Conservation (phyloP, 1,284 basidiomycete species). For the Puccinia horiana region DNA sequence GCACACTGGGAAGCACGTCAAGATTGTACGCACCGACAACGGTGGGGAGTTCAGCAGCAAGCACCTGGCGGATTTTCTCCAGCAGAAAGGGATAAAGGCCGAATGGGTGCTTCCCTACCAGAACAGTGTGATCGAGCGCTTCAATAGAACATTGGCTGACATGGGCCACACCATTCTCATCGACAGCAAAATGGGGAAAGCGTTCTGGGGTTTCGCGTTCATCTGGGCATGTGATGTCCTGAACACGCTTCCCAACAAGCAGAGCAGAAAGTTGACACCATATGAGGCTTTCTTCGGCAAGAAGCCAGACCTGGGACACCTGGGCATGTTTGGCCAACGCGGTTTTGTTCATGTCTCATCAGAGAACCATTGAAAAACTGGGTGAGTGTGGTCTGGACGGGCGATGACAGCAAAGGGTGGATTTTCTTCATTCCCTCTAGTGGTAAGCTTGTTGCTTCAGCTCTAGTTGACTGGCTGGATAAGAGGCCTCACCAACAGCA, state of each 20-base stretch:
- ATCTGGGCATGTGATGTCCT: background rate
- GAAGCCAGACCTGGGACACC: background rate
- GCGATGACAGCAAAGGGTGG: no score
- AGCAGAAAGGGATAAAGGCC: background rate
- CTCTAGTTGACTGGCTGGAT: no score
- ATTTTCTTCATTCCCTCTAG: no score
- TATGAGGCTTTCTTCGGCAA: background rate
- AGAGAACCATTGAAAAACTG: background rate
- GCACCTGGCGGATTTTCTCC: background rate
- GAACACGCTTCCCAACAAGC: slow-evolving; percentile 3
- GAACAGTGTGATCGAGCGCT: slow-evolving; percentile 13
- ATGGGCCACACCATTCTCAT: background rate
- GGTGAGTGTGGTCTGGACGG: no score
- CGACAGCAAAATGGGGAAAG: background rate
- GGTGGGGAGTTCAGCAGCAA: no score
- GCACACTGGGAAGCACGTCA: background rate
- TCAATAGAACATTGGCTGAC: slow-evolving; percentile 5
- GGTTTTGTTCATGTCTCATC: background rate
- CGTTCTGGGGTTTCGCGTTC: slow-evolving; percentile 13
- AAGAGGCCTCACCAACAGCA: no score
- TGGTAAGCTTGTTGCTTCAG: no score
- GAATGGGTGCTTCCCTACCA: background rate
- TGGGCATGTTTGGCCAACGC: background rate
- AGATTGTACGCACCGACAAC: background rate
- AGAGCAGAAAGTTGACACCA: background rate